Percentiles rank a stretch among this genome's conserved stretches.
Conservation (phyloP, 129 eudicot species). For the Helichrysum umbraculigerum region DNA sequence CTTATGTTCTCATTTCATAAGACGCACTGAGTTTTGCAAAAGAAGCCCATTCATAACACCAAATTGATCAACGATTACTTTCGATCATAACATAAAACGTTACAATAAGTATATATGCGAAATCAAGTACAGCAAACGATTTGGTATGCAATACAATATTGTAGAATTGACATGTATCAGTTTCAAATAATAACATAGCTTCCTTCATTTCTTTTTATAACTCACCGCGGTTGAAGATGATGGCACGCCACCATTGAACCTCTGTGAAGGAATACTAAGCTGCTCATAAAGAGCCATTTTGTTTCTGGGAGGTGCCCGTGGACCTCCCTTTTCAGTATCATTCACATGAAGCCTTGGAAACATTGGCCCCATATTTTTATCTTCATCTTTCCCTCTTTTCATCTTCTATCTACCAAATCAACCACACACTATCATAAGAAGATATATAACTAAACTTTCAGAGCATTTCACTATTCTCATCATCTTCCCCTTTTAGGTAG, state of each 20-base stretch:
- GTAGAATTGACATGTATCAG: not conserved
- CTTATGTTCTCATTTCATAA: not conserved
- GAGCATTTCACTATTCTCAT: not conserved
- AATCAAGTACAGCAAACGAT: not conserved
- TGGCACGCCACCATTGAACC: constrained; percentile 46
- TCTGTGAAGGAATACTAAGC: constrained; percentile 91
- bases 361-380: constrained; percentile 86
- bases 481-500: not conserved
- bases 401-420: constrained; percentile 42
- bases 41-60: constrained; percentile 1
- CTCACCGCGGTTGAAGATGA: constrained; percentile 56
- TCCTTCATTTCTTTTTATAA: not conserved
- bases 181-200: not conserved
- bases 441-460: not conserved
- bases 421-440: constrained; percentile 25
- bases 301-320: constrained; percentile 98
- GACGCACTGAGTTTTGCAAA: not conserved
- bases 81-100: not conserved
- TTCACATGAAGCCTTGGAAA: constrained; percentile 98
- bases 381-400: constrained; percentile 93
- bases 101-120: not conserved
- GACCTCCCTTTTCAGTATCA: constrained; percentile 98
- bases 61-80: not conserved
- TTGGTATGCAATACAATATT: not conserved
- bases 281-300: constrained; percentile 99